phyloP scores from a whole-genome alignment of 768 basidiomycete species.

The Calvatia gigantea region DNA sequence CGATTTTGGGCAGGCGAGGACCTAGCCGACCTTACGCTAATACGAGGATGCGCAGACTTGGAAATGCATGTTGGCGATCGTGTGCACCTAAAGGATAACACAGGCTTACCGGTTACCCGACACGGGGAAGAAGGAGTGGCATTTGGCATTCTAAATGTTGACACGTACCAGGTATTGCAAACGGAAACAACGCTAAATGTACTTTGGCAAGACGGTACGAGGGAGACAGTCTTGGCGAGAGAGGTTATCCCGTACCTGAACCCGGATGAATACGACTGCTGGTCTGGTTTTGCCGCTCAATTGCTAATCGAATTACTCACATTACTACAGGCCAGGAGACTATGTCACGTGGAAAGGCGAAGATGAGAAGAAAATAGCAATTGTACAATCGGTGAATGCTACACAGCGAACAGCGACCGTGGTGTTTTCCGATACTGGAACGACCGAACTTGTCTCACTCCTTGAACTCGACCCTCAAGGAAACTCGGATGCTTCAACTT shows the following conservation, averaged over 20 bases:
- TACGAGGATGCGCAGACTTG: conserved; percentile 56
- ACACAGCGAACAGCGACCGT: conserved; percentile 68
- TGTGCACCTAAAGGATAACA: conserved; percentile 51
- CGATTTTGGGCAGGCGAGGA: conserved; percentile 73
- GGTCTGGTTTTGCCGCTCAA: conserved; percentile 41
- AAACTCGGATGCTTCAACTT: conserved; percentile 44
- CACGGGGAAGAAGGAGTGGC: conserved; percentile 53
- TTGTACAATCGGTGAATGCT: conserved; percentile 78
- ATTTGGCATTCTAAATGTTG: conserved; percentile 45
- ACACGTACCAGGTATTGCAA: conserved; percentile 62
- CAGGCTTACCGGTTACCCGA: conserved; percentile 48
- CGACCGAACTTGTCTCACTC: conserved; percentile 67
- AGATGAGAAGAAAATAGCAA: conserved; percentile 57
- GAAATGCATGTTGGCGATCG: conserved; percentile 75
- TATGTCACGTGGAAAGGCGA: conserved; percentile 83
- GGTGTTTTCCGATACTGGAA: conserved; percentile 49
- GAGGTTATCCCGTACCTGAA: conserved; percentile 80
- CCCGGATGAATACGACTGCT: conserved; percentile 90
- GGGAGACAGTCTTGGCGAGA: conserved; percentile 56
- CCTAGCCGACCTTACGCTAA: conserved; percentile 57
- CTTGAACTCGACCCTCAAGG: conserved; percentile 91
- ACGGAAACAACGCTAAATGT: conserved; percentile 68
- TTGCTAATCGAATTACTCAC: conserved; percentile 10
- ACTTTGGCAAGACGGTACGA: conserved; percentile 85
- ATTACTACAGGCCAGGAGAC: conserved; percentile 75